phyloP scores from a whole-genome alignment of 2,329 filamentous ascomycete species.

The Didymella glomerata region DNA sequence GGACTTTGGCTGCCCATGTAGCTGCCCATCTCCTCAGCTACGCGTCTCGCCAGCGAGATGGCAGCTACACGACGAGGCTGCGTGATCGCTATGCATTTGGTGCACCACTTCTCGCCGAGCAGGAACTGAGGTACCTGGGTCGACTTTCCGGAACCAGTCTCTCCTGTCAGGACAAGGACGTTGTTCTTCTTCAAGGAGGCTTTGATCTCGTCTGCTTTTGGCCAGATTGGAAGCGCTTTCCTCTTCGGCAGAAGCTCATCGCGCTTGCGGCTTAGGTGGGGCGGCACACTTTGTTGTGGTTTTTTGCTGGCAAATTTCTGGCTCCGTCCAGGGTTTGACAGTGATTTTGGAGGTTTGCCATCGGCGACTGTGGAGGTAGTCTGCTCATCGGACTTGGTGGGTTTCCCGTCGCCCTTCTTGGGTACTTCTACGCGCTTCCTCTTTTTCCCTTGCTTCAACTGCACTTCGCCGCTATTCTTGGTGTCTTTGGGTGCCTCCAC shows the following conservation, averaged over 20 bases:
- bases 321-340: slow-evolving; percentile 12
- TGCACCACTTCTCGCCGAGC: slow-evolving; percentile 80
- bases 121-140: slow-evolving; percentile 96
- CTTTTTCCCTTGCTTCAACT: slow-evolving; percentile 42
- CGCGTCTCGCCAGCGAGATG: slow-evolving; percentile 86
- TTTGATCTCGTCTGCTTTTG: slow-evolving; percentile 74
- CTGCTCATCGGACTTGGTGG: slow-evolving; percentile 8
- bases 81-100: slow-evolving; percentile 83
- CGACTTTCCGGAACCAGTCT: slow-evolving; percentile 96
- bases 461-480: neutral
- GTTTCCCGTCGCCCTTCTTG: slow-evolving; percentile 32
- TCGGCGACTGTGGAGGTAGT: neutral
- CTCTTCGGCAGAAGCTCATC: slow-evolving; percentile 61
- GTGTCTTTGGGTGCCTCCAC: neutral
- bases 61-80: slow-evolving; percentile 94
- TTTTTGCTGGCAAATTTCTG: neutral
- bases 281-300: slow-evolving; percentile 25
- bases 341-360: neutral
- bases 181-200: slow-evolving; percentile 69
- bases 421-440: slow-evolving; percentile 39
- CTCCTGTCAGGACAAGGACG: slow-evolving; percentile 85
- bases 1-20: slow-evolving; percentile 67
- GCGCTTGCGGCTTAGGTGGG: slow-evolving; percentile 54
- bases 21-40: slow-evolving; percentile 82
- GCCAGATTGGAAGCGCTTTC: slow-evolving; percentile 81